A percentile compares a stretch with the other conserved stretches of the same genome.
Conservation (phyloP, 179 eudicot species). For the Carnegiea gigantea region DNA sequence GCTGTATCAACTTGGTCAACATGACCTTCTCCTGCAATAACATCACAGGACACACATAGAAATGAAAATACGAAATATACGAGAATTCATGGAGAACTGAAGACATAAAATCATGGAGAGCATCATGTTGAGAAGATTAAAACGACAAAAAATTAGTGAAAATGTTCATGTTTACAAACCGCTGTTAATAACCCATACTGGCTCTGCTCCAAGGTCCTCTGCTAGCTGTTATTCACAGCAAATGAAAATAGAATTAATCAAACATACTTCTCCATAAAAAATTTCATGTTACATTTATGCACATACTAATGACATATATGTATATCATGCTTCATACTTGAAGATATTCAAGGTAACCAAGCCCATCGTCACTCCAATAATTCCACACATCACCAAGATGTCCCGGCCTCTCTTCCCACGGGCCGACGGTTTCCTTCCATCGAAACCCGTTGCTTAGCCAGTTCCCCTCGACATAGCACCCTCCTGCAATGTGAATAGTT, state of each 20-base stretch:
- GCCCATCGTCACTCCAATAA: constrained; percentile 66
- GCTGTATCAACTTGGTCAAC: constrained; percentile 38
- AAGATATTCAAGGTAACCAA: constrained; percentile 59
- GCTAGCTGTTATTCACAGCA: constrained; percentile 39
- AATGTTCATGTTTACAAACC: constrained; percentile 29
- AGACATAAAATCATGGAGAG: not conserved
- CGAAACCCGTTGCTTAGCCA: constrained; percentile 42
- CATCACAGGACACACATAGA: not conserved
- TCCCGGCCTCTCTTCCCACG: constrained; percentile 66
- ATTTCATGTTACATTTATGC: not conserved
- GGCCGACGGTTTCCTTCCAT: constrained; percentile 59
- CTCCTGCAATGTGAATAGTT: constrained; percentile 22
- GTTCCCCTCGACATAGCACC: constrained; percentile 55
- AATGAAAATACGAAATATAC: no score
- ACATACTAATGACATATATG: not conserved
- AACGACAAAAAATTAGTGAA: no score
- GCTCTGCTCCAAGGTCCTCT: constrained; percentile 57
- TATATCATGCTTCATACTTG: constrained; percentile 30
- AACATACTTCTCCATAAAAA: not conserved
- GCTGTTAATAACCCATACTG: constrained; percentile 63
- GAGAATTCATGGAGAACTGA: not conserved
- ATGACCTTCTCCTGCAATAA: constrained; percentile 39
- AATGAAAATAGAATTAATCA: not conserved
- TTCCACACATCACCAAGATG: constrained; percentile 54
- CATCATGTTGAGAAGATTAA: not conserved